Evolutionary conservation across 73 alveolate genomes (phyloP).

Genomic region (Symbiodinium natans): DNA sequence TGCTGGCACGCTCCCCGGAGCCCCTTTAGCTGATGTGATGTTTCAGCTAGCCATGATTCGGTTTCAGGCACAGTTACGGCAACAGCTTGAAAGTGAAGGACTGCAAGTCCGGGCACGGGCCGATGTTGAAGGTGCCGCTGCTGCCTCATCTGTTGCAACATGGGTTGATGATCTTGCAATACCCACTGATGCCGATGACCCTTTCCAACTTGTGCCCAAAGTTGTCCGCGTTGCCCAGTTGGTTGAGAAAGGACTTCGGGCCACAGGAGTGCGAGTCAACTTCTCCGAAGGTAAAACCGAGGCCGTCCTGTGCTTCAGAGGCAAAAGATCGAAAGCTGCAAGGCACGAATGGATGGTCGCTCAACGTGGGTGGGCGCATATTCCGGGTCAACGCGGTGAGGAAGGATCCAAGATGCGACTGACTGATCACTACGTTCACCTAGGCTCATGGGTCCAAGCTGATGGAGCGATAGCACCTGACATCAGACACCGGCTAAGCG

Average conservation of each 20-base stretch:
- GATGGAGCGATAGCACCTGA: background rate
- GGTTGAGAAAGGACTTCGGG: background rate
- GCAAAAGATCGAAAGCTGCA: background rate
- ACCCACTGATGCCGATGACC: background rate
- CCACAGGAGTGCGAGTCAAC: background rate
- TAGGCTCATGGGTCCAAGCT: background rate
- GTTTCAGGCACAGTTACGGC: background rate
- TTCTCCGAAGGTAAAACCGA: background rate
- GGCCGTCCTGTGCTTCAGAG: background rate
- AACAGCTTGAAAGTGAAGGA: background rate
- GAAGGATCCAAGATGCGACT: background rate
- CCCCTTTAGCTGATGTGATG: background rate
- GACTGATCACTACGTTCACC: background rate
- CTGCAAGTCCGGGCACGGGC: background rate
- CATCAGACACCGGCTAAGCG: background rate
- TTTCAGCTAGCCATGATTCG: background rate
- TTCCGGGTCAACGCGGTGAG: background rate
- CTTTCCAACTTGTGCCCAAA: background rate
- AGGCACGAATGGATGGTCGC: background rate
- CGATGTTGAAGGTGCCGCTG: background rate
- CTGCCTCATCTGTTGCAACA: background rate
- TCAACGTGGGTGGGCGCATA: background rate
- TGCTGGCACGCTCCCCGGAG: background rate
- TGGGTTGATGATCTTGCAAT: background rate
- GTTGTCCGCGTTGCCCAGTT: background rate